phyloP scores from a whole-genome alignment of 371 early-diverging fungal species.

The Rhizopus sp. region DNA sequence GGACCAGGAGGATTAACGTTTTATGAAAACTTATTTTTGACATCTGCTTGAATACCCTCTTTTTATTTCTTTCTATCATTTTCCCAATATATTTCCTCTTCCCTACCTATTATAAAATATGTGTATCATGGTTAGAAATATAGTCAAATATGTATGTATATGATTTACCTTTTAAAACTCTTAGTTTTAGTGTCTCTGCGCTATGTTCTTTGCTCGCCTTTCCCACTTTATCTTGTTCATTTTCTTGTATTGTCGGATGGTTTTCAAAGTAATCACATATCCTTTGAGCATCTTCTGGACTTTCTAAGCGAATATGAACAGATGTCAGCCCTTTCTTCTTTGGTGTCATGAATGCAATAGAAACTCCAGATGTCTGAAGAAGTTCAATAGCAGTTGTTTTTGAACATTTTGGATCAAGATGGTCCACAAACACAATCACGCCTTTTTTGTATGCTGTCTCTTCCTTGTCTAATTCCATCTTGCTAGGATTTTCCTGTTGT shows the following conservation, averaged over 20 bases:
- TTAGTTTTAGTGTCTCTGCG: constrained; percentile 8
- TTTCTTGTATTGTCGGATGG: constrained; percentile 23
- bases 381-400: constrained; percentile 27
- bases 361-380: constrained; percentile 32
- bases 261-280: constrained; percentile 28
- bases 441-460: constrained; percentile 20
- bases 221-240: constrained; percentile 30
- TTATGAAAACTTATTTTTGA: constrained; percentile 70
- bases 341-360: constrained; percentile 30
- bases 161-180: constrained; percentile 15
- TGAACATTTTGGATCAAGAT: constrained; percentile 30
- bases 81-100: constrained; percentile 36
- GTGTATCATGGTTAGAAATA: not conserved
- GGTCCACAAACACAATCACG: constrained; percentile 29
- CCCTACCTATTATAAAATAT: constrained; percentile 17
- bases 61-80: constrained; percentile 13
- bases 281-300: constrained; percentile 28
- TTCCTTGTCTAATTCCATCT: not conserved
- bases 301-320: constrained; percentile 32
- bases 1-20: constrained; percentile 80
- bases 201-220: constrained; percentile 1
- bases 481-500: not conserved
- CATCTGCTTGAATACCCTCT: constrained; percentile 1
- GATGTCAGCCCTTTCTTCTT: constrained; percentile 31
- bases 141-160: not conserved